Evolutionary conservation across 75 land plant genomes (phyloP).

Genomic region (Pinus tabuliformis): DNA sequence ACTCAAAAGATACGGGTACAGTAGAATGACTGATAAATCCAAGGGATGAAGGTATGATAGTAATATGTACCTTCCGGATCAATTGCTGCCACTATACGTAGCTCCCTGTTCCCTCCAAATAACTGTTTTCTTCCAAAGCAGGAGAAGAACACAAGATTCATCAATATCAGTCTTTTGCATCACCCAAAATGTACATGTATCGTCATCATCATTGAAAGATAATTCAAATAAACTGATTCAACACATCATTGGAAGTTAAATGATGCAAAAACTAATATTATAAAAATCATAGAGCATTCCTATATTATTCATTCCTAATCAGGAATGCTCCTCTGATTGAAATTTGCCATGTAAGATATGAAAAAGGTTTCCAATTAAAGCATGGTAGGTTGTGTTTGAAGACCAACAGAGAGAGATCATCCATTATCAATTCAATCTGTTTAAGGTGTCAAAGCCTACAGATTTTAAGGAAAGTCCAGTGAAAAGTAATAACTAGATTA

Average conservation of each 20-base stretch:
- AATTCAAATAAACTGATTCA: neutral
- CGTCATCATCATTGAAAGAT: neutral
- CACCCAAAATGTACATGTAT: neutral
- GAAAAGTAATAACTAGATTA: no score
- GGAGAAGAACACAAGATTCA: neutral
- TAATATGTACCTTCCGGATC: constrained; percentile 1
- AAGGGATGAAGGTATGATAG: neutral
- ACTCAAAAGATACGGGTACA: neutral
- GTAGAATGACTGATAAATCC: neutral
- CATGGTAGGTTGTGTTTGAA: no score
- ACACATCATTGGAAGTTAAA: neutral
- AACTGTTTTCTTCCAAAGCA: constrained; percentile 8
- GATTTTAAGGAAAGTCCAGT: no score
- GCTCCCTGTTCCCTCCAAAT: neutral
- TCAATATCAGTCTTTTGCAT: neutral
- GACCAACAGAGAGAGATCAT: no score
- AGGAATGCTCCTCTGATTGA: neutral
- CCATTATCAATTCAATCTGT: no score
- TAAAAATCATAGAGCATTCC: neutral
- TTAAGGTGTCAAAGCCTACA: no score
- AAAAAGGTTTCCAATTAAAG: neutral
- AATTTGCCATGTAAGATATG: neutral
- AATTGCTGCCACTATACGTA: neutral
- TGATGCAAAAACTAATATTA: neutral
- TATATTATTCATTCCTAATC: neutral